Evolutionary conservation across 2,329 filamentous ascomycete species (phyloP).

Genomic region (Blastomyces gilchristii): DNA sequence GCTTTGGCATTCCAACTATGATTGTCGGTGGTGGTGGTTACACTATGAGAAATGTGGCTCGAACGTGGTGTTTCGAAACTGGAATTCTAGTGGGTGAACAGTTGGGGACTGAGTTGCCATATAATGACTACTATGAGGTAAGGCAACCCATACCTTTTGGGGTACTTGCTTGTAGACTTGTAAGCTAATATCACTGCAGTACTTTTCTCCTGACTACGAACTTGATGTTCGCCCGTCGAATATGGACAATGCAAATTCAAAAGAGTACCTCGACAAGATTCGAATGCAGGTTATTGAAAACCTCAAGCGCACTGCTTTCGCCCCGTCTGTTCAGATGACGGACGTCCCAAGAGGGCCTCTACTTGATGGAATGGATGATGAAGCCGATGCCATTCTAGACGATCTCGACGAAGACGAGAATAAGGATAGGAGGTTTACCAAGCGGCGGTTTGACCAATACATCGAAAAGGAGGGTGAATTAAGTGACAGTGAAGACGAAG

Average conservation of each 20-base stretch:
- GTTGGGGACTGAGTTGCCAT: conserved; percentile 74
- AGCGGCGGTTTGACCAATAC: conserved; percentile 71
- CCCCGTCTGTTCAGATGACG: conserved; percentile 54
- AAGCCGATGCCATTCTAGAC: conserved; percentile 54
- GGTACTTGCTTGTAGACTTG: not conserved
- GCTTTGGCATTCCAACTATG: conserved; percentile 54
- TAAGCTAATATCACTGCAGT: conserved; percentile 34
- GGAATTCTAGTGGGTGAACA: conserved; percentile 75
- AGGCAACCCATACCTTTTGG: conserved; percentile 14
- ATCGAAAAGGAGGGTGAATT: conserved; percentile 69
- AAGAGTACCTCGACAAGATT: conserved; percentile 59
- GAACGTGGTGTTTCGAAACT: conserved; percentile 57
- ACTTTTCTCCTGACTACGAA: conserved; percentile 60
- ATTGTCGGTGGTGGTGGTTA: conserved; percentile 59
- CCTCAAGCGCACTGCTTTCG: conserved; percentile 51
- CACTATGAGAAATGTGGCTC: conserved; percentile 55
- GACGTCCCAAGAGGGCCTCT: conserved; percentile 50
- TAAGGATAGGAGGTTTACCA: conserved; percentile 69
- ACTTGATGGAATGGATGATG: conserved; percentile 50
- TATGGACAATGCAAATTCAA: conserved; percentile 62
- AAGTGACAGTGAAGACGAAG: conserved; percentile 83
- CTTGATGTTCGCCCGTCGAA: conserved; percentile 59
- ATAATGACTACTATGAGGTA: conserved; percentile 87
- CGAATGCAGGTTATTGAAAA: conserved; percentile 57
- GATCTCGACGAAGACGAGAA: conserved; percentile 76